A percentile compares a stretch with the other conserved stretches of the same genome.
These are phyloP conservation scores for Xerocomus potaroensis DNA, from an alignment of 768 basidiomycete species.

Conservation along the genomic window DNA sequence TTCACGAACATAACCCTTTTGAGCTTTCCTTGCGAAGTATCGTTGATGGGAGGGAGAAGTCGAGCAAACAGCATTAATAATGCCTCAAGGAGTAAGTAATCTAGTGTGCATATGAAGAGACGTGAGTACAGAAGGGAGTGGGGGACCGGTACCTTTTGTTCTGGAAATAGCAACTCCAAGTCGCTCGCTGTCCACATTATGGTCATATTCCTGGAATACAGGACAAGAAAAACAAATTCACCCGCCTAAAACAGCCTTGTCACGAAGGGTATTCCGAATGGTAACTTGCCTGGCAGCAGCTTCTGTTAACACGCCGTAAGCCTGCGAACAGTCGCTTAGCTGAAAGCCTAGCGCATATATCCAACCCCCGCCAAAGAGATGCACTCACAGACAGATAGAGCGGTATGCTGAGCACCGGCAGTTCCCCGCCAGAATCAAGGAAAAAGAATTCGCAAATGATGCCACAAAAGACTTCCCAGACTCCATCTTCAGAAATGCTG, in stretches of 20 bases:
- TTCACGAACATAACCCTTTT: conserved; percentile 46
- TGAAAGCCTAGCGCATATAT: conserved; percentile 27
- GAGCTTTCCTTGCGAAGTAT: conserved; percentile 29
- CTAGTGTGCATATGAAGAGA: conserved; percentile 28
- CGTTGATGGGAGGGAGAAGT: conserved; percentile 44
- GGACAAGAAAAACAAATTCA: conserved; percentile 18
- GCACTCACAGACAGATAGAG: conserved; percentile 24
- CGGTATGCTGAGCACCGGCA: conserved; percentile 19
- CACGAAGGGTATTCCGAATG: conserved; percentile 47
- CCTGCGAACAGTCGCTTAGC: conserved; percentile 34
- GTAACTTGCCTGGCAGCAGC: conserved; percentile 35
- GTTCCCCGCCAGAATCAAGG: conserved; percentile 13
- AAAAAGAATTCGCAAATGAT: conserved; percentile 39
- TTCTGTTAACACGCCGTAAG: conserved; percentile 51
- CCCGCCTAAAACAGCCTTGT: conserved; percentile 46
- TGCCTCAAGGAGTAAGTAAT: conserved; percentile 54
- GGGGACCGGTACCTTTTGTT: conserved; percentile 40
- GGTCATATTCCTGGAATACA: not conserved
- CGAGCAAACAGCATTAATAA: conserved; percentile 54
- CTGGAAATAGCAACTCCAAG: conserved; percentile 47
- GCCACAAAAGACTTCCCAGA: conserved; percentile 28
- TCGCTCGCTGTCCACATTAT: conserved; percentile 36
- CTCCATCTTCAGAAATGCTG: conserved; percentile 17
- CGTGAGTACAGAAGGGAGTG: not conserved
- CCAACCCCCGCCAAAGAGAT: conserved; percentile 8